Evolutionary conservation across 306 rosid genomes (phyloP).

Genomic region (Rubus parviflorus): DNA sequence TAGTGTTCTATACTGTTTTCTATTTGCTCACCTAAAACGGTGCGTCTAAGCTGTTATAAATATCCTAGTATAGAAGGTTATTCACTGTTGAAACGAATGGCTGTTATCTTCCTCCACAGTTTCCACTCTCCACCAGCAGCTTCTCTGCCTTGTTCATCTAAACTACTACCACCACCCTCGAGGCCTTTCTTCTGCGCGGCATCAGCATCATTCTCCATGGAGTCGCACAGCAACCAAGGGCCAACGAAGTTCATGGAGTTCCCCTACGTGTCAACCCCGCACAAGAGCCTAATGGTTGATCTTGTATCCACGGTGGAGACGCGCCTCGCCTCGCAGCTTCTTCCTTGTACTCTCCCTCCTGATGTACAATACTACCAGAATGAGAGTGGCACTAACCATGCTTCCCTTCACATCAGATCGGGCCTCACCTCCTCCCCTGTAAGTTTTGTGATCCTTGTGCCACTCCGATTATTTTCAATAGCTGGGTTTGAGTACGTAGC

Average conservation of each 20-base stretch:
- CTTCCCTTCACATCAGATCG: slow-evolving; percentile 55
- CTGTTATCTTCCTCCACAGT: slow-evolving; percentile 26
- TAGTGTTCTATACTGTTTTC: too few species aligned
- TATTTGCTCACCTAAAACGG: too few species aligned
- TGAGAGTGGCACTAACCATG: slow-evolving; percentile 40
- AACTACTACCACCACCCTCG: neutral
- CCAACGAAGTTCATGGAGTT: slow-evolving; percentile 51
- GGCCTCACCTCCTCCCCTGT: slow-evolving; percentile 41
- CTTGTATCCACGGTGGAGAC: slow-evolving; percentile 54
- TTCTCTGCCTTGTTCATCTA: slow-evolving; percentile 1
- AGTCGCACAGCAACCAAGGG: neutral
- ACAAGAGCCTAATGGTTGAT: slow-evolving; percentile 61
- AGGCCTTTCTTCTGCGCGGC: slow-evolving; percentile 26
- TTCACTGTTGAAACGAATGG: too few species aligned
- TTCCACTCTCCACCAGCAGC: slow-evolving; percentile 17
- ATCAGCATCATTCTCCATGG: slow-evolving; percentile 46
- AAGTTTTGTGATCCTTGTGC: too few species aligned
- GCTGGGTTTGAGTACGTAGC: too few species aligned
- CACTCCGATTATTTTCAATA: too few species aligned
- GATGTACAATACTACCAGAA: slow-evolving; percentile 58
- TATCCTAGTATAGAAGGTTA: too few species aligned
- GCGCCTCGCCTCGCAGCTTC: slow-evolving; percentile 58
- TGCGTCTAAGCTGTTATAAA: too few species aligned
- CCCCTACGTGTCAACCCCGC: slow-evolving; percentile 62
- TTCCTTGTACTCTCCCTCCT: slow-evolving; percentile 62